Percentiles rank a stretch among this genome's conserved stretches.
Evolutionary conservation across 2,329 filamentous ascomycete genomes (phyloP).

Genomic region (Aotearoamyces nothofagi): DNA sequence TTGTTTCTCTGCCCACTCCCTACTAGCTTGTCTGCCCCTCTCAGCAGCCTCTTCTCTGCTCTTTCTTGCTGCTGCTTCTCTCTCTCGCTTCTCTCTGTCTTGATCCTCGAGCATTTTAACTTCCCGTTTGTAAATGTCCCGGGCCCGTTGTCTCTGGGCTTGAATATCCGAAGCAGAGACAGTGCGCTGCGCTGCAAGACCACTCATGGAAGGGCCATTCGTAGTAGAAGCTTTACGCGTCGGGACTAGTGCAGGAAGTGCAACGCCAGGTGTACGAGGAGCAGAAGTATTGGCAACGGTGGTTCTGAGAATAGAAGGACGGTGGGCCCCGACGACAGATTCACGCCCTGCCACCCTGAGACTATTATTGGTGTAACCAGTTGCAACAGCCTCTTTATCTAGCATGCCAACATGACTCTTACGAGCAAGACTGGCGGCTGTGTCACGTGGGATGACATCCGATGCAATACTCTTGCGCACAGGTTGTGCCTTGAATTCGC

Average conservation of each 20-base stretch:
- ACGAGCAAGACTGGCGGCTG: conserved; percentile 39
- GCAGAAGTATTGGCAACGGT: conserved; percentile 17
- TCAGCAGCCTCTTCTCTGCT: conserved; percentile 47
- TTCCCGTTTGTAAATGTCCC: conserved; percentile 37
- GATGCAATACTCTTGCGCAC: conserved; percentile 27
- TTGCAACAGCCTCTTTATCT: conserved; percentile 7
- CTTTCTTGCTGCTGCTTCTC: conserved; percentile 35
- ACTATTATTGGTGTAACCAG: conserved; percentile 5
- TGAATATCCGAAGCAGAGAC: conserved; percentile 34
- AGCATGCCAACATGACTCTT: conserved; percentile 26
- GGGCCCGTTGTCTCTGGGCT: conserved; percentile 35
- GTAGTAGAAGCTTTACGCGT: conserved; percentile 11
- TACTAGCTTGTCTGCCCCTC: conserved; percentile 39
- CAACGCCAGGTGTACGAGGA: conserved; percentile 12
- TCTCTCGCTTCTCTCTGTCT: conserved; percentile 36
- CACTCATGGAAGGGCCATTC: conserved; percentile 12
- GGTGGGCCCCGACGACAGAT: conserved; percentile 17
- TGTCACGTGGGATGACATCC: conserved; percentile 33
- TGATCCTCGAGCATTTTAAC: conserved; percentile 29
- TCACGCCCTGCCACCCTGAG: conserved; percentile 14
- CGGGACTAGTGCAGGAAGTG: conserved; percentile 5
- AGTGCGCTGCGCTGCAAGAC: conserved; percentile 23
- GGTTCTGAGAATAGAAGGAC: conserved; percentile 19
- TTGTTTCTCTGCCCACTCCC: conserved; percentile 48
- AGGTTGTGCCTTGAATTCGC: conserved; percentile 49